Base-by-base conservation (phyloP, 768 basidiomycete species). In the Leccinum imitatum region DNA sequence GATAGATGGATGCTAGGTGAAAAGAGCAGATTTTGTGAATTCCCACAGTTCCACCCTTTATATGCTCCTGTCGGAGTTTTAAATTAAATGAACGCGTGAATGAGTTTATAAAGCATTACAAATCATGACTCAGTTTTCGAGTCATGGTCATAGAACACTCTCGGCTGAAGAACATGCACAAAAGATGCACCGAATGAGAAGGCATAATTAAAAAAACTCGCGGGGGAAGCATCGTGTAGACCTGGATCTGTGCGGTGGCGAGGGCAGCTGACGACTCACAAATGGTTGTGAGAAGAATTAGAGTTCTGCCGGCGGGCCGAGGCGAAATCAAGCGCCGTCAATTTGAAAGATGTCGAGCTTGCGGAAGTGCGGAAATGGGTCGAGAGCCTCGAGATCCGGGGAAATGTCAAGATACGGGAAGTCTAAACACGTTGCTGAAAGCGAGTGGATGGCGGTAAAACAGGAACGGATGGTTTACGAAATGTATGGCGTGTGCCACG, bases 281-380 rank as follows among this genome's bases (percentile, higher is more conserved):
- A 33, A 59, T 37, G 9, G 4, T 44, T 44, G 60, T 60, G 68
- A 39, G 60, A 68, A 57, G 3, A 44, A 63, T 39, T 59, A 70
- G 21, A 35, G 69, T 68, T 69, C 46, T n/a, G 57, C 60, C 46
- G 50, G 50, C 47, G 30, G 46, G 47, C 35, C 25, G 54, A 44
- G 35, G 35, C 15, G 27, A 51, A 9, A 52, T 48, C 17, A 55
- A 50, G 47, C 57, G 31, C 60, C 19, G 50, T 31, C 53, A 68
- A 69, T 69, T 69, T 69, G 69, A 69, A 68, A 70, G 67, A 35
- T 6, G 15, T 55, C 37, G 61, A 68, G 61, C 50, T 59, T 61
- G 57, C 23, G 63, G 44, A 54, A 27, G 14, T 21, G 47, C 19
- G 31, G 35, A 64, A 39, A 48, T 56, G 23, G 54, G 55, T 39